Conservation (phyloP, 169 alveolate genomes). For the Plasmodium relictum region DNA sequence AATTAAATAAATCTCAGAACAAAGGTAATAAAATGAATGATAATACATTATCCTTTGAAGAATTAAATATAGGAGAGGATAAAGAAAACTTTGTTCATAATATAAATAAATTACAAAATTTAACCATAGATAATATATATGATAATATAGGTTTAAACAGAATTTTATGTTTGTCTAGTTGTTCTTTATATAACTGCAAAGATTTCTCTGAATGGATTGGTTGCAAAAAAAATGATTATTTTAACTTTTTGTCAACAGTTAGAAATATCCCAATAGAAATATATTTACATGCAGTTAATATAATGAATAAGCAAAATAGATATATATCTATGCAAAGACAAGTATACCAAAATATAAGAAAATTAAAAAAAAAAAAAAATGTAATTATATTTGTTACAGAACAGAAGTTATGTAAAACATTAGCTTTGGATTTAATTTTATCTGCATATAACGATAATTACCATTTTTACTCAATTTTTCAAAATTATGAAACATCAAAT, state of each 20-base stretch:
- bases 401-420: conserved; percentile 94
- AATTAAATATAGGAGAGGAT: background rate
- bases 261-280: conserved; percentile 89
- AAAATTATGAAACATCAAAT: background rate
- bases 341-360: conserved; percentile 68
- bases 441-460: conserved; percentile 87
- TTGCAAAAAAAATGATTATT: conserved; percentile 79
- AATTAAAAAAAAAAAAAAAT: conserved; percentile 80
- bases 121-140: conserved; percentile 14
- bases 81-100: background rate
- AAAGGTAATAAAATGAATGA: background rate
- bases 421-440: conserved; percentile 94
- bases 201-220: conserved; percentile 94
- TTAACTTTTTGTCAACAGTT: conserved; percentile 89
- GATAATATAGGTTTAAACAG: conserved; percentile 54
- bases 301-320: conserved; percentile 72
- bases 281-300: conserved; percentile 71
- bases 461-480: conserved; percentile 51
- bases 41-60: background rate
- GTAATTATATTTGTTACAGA: conserved; percentile 95
- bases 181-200: conserved; percentile 82
- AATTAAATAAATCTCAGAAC: conserved; percentile 50
- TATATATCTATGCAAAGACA: conserved; percentile 78
- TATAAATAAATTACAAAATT: conserved; percentile 27
- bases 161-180: conserved; percentile 60